These are phyloP conservation scores for Tolypocladium nubicola DNA, from an alignment of 2,329 filamentous ascomycete species.

Conservation along the genomic window DNA sequence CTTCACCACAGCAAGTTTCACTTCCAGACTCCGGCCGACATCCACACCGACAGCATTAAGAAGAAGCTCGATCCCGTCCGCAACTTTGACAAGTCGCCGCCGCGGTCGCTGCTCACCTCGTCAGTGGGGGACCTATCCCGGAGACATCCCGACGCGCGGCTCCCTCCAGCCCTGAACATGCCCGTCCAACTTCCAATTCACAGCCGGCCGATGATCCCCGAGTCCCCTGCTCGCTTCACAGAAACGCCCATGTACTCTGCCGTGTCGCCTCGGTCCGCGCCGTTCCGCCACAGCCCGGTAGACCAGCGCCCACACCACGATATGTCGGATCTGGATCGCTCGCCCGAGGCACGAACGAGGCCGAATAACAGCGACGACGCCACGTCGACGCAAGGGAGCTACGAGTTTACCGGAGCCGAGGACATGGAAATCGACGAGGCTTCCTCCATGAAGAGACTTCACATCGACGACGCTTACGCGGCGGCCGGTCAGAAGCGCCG, in stretches of 20 bases:
- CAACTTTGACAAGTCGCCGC: slow-evolving; percentile 33
- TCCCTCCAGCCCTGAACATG: slow-evolving; percentile 26
- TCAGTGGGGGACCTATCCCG: slow-evolving; percentile 28
- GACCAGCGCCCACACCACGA: slow-evolving; percentile 36
- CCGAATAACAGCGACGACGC: slow-evolving; percentile 44
- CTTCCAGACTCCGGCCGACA: slow-evolving; percentile 33
- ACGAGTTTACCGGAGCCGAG: slow-evolving; percentile 25
- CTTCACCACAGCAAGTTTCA: slow-evolving; percentile 39
- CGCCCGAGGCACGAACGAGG: slow-evolving; percentile 31
- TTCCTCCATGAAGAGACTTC: slow-evolving; percentile 37
- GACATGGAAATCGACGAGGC: slow-evolving; percentile 43
- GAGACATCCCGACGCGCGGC: slow-evolving; percentile 27
- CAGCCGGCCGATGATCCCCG: slow-evolving; percentile 24
- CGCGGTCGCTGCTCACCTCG: slow-evolving; percentile 31
- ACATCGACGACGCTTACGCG: slow-evolving; percentile 35
- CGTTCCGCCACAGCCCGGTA: slow-evolving; percentile 26
- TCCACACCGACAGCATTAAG: slow-evolving; percentile 40
- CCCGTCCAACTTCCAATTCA: slow-evolving; percentile 35
- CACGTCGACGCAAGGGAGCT: slow-evolving; percentile 32
- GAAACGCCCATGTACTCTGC: slow-evolving; percentile 38
- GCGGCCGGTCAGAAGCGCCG: slow-evolving; percentile 40
- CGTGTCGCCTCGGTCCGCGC: slow-evolving; percentile 32
- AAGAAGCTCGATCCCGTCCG: slow-evolving; percentile 43
- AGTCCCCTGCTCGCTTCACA: slow-evolving; percentile 31
- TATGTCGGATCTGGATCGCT: slow-evolving; percentile 34